phyloP scores from a whole-genome alignment of 768 basidiomycete genomes.

The Infundibulicybe gibba region DNA sequence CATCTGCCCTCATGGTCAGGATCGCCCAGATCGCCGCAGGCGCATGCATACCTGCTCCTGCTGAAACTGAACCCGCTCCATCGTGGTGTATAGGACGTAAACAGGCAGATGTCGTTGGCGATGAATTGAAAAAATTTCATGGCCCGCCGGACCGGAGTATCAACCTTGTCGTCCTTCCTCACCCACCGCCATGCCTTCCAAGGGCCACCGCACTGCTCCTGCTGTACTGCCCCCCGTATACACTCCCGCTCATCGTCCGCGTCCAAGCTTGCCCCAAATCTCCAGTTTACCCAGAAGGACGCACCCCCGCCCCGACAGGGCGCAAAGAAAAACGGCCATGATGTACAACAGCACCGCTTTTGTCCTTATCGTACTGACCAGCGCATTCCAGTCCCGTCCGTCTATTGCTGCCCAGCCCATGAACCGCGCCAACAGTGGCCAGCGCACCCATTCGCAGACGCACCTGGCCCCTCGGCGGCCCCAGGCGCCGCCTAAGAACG shows the following conservation, averaged over 20 bases:
- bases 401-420: slow-evolving; percentile 22
- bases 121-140: background rate
- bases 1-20: slow-evolving; percentile 47
- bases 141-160: background rate
- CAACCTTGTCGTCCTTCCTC: slow-evolving; percentile 7
- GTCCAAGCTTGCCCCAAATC: slow-evolving; percentile 53
- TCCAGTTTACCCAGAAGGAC: slow-evolving; percentile 72
- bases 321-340: slow-evolving; percentile 45
- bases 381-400: slow-evolving; percentile 16
- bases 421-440: slow-evolving; percentile 29
- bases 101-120: slow-evolving; percentile 4
- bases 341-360: slow-evolving; percentile 33
- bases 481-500: slow-evolving; percentile 17
- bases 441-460: slow-evolving; percentile 31
- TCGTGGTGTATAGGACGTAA: slow-evolving; percentile 27
- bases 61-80: slow-evolving; percentile 94
- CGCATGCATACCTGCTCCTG: slow-evolving; percentile 71
- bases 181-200: slow-evolving; percentile 40
- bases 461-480: slow-evolving; percentile 17
- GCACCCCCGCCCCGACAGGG: slow-evolving; percentile 40
- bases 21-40: background rate
- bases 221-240: slow-evolving; percentile 46
- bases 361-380: slow-evolving; percentile 1
- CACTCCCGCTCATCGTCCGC: slow-evolving; percentile 66
- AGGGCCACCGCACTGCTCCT: slow-evolving; percentile 39